Percentiles rank a stretch among this genome's conserved stretches.
Conservation (phyloP, 495 filamentous ascomycete genomes). For the Chlorociboria aeruginascens region DNA sequence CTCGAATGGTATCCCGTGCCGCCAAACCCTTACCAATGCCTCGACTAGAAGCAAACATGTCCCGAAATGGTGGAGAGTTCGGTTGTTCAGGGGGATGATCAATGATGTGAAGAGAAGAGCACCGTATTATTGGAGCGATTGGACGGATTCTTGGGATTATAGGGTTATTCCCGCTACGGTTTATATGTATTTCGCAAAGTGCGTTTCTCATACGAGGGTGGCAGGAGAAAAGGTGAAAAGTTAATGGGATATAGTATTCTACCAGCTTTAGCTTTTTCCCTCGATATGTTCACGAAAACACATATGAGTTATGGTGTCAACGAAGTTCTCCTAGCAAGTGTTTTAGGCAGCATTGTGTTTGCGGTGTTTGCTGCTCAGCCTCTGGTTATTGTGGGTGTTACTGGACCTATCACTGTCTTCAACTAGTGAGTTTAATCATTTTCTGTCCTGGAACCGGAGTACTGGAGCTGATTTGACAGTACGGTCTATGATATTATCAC, state of each 20-base stretch:
- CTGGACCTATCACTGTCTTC: slow-evolving; percentile 78
- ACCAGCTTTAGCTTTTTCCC: slow-evolving; percentile 69
- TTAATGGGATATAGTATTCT: slow-evolving; percentile 44
- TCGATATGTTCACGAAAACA: slow-evolving; percentile 77
- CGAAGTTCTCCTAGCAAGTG: slow-evolving; percentile 69
- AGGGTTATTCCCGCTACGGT: slow-evolving; percentile 69
- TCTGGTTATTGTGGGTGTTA: slow-evolving; percentile 82
- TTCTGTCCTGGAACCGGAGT: slow-evolving; percentile 18
- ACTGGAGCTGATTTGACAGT: slow-evolving; percentile 12
- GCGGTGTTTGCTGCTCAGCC: slow-evolving; percentile 65
- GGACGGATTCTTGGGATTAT: slow-evolving; percentile 78
- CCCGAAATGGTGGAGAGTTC: slow-evolving; percentile 17
- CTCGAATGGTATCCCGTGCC: not conserved
- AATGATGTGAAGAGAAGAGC: slow-evolving; percentile 61
- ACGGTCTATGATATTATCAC: slow-evolving; percentile 75
- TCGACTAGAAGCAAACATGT: slow-evolving; percentile 9
- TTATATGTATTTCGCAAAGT: slow-evolving; percentile 91
- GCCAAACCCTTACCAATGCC: slow-evolving; percentile 2
- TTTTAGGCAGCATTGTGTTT: slow-evolving; percentile 68
- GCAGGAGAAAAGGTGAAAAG: slow-evolving; percentile 8
- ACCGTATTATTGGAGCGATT: slow-evolving; percentile 69
- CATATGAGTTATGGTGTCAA: slow-evolving; percentile 72
- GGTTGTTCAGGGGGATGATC: slow-evolving; percentile 43
- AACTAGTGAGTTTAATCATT: slow-evolving; percentile 41
- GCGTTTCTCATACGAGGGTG: slow-evolving; percentile 18